Percentiles rank a stretch among this genome's conserved stretches.
These are phyloP conservation scores for Beauveria sp. DNA, from an alignment of 2,329 filamentous ascomycete genomes.

Conservation along the genomic window DNA sequence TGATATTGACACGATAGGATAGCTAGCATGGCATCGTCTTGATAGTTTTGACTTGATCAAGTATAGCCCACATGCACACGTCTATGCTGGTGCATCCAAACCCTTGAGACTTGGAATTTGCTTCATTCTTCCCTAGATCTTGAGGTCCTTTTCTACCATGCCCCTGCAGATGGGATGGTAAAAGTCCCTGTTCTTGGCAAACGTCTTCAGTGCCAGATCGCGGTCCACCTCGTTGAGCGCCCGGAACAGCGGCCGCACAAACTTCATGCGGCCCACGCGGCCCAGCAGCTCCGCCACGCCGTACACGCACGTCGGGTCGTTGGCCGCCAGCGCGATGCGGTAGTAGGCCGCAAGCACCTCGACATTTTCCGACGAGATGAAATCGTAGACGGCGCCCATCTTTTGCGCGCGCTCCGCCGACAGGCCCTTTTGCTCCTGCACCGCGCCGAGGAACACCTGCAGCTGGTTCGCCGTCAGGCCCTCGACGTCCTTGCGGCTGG, in stretches of 20 bases:
- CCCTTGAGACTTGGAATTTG: not conserved
- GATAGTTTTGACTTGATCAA: not conserved
- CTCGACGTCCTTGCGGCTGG: conserved; percentile 60
- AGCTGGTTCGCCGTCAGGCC: conserved; percentile 79
- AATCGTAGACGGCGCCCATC: conserved; percentile 69
- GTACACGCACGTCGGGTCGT: conserved; percentile 60
- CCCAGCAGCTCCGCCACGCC: conserved; percentile 70
- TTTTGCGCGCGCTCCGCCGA: conserved; percentile 56
- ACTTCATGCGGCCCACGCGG: conserved; percentile 91
- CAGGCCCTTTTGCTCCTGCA: conserved; percentile 60
- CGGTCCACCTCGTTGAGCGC: conserved; percentile 68
- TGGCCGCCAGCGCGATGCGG: conserved; percentile 67
- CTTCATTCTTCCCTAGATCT: conserved; percentile 20
- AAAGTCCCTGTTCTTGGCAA: conserved; percentile 81
- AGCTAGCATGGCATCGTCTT: not conserved
- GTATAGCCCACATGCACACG: not conserved
- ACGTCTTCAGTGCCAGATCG: conserved; percentile 69
- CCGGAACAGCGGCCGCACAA: conserved; percentile 78
- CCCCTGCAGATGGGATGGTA: conserved; percentile 89
- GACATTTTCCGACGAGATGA: conserved; percentile 70
- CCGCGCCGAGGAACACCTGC: conserved; percentile 78
- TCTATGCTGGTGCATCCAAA: not conserved
- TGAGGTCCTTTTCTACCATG: conserved; percentile 81
- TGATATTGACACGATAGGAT: not conserved
- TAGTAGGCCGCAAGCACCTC: conserved; percentile 80